Conservation (phyloP, 2,329 filamentous ascomycete species). For the Fusarium pseudoanthophilum region DNA sequence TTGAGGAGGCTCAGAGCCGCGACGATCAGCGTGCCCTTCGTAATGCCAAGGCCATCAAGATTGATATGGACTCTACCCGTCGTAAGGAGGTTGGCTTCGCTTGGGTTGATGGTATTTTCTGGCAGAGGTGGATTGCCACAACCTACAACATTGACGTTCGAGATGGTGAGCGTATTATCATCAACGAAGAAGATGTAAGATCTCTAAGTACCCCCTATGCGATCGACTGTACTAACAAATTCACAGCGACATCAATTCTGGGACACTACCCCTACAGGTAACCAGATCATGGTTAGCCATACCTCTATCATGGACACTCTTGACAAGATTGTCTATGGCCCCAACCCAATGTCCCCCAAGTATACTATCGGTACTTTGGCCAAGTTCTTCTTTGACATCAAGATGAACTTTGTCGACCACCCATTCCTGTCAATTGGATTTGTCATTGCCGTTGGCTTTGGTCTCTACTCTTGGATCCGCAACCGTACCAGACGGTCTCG, state of each 20-base stretch:
- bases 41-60: slow-evolving; percentile 88
- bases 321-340: slow-evolving; percentile 74
- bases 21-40: slow-evolving; percentile 88
- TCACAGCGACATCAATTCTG: slow-evolving; percentile 89
- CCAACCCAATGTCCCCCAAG: slow-evolving; percentile 79
- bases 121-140: slow-evolving; percentile 96
- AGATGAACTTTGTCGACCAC: slow-evolving; percentile 67
- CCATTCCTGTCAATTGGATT: slow-evolving; percentile 68
- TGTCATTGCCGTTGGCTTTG: slow-evolving; percentile 66
- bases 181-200: slow-evolving; percentile 97
- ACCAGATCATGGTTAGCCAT: slow-evolving; percentile 87
- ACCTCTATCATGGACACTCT: slow-evolving; percentile 92
- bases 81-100: slow-evolving; percentile 93
- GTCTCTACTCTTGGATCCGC: slow-evolving; percentile 63
- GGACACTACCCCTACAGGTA: slow-evolving; percentile 90
- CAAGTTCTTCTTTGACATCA: slow-evolving; percentile 76
- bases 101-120: slow-evolving; percentile 97
- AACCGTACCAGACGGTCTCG: slow-evolving; percentile 64
- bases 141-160: slow-evolving; percentile 92
- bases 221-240: slow-evolving; percentile 47
- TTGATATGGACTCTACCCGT: slow-evolving; percentile 88
- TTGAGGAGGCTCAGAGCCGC: slow-evolving; percentile 95
- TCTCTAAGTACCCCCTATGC: neutral
- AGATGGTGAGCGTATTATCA: slow-evolving; percentile 90
- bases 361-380: slow-evolving; percentile 78